Base-by-base conservation (phyloP, 2,329 filamentous ascomycete genomes). In the Emmonsiellopsis sp. region DNA sequence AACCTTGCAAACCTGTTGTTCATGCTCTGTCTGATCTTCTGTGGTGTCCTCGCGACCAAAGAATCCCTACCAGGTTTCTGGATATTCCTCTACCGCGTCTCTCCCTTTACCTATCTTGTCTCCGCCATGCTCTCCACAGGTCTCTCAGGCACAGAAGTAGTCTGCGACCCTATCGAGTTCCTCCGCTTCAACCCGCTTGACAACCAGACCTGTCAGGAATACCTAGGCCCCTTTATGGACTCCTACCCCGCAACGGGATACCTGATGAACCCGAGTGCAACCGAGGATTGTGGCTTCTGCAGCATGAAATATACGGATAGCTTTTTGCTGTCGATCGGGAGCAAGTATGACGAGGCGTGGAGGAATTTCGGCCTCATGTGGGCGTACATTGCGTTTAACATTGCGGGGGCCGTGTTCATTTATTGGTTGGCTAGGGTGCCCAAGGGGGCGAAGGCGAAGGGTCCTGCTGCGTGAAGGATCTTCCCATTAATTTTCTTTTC, bases 21-120 rank as follows among this genome's bases (percentile, higher is more conserved):
- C 55, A 74, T 79, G 33, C 75, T 85, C 65, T 78, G 74, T 57
- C 69, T 82, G 36, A 73, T 81, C 53, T 86, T 86, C 72, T 81
- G 78, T 60, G 70, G 68, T 64, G 67, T 71, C 53, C 64, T 70
- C 52, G 80, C 85, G 56, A 66, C 76, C 0, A 78, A 83, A 0
- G 55, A 62, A 2, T 73, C 75, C 0, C 72, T 89, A 0, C 85
- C 85, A 0, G 76, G 80, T 0, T 89, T 89, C 71, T 89, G 86
- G 86, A 80, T 82, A 55, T 88, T 87, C 71, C 88, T 88, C 84
- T 86, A 88, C 67, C 77, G 80, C 33, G 74, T 81, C 8, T 82
- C 78, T 0, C 84, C 83, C 0, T 82, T 87, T 55, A 86, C 82
- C 0, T 88, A 87, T 49, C 67, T 76, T 3, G 71, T 76, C 3